Base-by-base conservation (phyloP, 768 basidiomycete species). In the Amyloporia xantha region DNA sequence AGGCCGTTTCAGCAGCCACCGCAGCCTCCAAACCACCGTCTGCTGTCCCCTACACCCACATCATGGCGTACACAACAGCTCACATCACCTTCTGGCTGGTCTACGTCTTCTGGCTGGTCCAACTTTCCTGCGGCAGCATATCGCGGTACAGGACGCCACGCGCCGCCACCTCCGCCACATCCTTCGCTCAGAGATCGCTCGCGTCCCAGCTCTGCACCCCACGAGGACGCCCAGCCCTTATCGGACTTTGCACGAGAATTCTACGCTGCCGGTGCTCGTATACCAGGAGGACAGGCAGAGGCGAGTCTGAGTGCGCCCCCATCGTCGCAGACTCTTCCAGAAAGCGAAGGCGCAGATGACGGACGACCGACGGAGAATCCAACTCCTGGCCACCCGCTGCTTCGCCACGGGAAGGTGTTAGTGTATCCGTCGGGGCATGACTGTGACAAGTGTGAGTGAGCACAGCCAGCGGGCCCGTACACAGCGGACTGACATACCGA, bases 181-280 rank as follows among this genome's bases (percentile, higher is more conserved):
- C 46, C 52, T 11, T 47, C 33, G 47, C 28, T 35, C 10, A 42
- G 21, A 30, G 40, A 11, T 19, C 41, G 15, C 17, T 44, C 15
- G 17, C 51, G 26, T 35, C 48, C 48, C 17, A 41, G 19, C 44
- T 40, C 37, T 25, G 43, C 27, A 65, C 64, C n/a, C 23, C 12
- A 12, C 25, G 21, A 23, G 23, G 51, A 30, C 21, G 20, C 46
- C 19, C 62, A 66, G 42, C 51, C 48, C 17, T 20, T 63, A n/a
- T 81, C 81, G 0, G 79, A 80, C 12, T 82, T 82, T 57, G 74
- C 77, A n/a, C 65, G 73, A n/a, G 80, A 82, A 30, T 83, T 82
- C 54, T 81, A 83, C 52, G 68, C 75, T 0, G 74, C 74, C 2
- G 76, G 77, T 1, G 47, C 71, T 13, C 65, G 58, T 10, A 38